phyloP scores from a whole-genome alignment of 495 filamentous ascomycete species.

The Bacidia gigantensis region DNA sequence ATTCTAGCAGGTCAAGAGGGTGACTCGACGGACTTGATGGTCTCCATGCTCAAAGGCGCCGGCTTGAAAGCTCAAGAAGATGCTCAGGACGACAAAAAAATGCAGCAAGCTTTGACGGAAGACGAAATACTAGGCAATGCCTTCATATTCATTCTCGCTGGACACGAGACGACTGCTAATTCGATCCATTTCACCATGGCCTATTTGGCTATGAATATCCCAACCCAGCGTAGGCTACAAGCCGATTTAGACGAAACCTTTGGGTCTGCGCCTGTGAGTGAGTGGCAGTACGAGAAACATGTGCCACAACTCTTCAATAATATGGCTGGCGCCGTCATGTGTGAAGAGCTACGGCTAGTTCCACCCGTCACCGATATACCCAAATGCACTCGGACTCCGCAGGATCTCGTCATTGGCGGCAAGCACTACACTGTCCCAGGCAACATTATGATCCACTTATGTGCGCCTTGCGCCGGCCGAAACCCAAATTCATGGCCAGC shows the following conservation, averaged over 20 bases:
- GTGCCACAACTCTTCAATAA: constrained; percentile 42
- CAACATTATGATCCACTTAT: constrained; percentile 32
- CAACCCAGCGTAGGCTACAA: constrained; percentile 45
- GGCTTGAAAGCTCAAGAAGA: constrained; percentile 17
- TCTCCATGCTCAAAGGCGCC: constrained; percentile 34
- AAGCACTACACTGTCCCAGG: constrained; percentile 35
- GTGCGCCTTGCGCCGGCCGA: constrained; percentile 34
- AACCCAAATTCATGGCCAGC: constrained; percentile 45
- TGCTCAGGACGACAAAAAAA: constrained; percentile 13
- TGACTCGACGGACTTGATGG: constrained; percentile 53
- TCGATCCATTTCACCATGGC: constrained; percentile 47
- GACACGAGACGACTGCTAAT: constrained; percentile 62
- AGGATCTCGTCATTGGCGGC: constrained; percentile 39
- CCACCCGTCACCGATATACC: constrained; percentile 49
- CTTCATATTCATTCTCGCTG: constrained; percentile 57
- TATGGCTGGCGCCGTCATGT: constrained; percentile 52
- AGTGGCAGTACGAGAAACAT: constrained; percentile 50
- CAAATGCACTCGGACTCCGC: constrained; percentile 39
- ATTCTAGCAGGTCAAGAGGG: constrained; percentile 30
- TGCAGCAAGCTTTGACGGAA: constrained; percentile 29
- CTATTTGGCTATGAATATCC: constrained; percentile 44
- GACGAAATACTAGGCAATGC: constrained; percentile 55
- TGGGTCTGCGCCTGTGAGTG: constrained; percentile 31
- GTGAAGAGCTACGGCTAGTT: constrained; percentile 51
- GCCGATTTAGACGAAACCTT: constrained; percentile 45